Base-by-base conservation (phyloP, 192 early-diverging fungal genomes). In the Chytriomyces confervae region DNA sequence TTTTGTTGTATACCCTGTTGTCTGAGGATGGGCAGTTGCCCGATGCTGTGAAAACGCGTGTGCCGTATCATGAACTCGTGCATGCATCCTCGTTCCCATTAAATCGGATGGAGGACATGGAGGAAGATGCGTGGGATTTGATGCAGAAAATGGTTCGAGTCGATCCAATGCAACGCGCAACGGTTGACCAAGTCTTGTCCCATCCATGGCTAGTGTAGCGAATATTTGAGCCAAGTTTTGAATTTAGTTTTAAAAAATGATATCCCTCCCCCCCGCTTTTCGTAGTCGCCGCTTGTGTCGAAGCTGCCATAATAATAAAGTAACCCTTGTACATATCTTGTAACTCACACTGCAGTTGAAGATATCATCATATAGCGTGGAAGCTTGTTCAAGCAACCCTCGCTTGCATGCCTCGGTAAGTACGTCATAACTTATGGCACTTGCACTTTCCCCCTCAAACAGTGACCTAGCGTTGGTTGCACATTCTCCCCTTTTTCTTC, bases 1-100 rank as follows among this genome's bases (percentile, higher is more conserved):
- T 79, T 47, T 61, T 79, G n/a, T 44, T 79, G 23, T 79, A 48
- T 49, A 68, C 18, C 7, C 63, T 79, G n/a, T 8, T 79, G 57
- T 60, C 48, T 6, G 77, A 61, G 0, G 27, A 23, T 16, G 77
- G 77, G 1, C 53, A 57, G 53, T 3, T 57, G 11, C 53, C 53
- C 1, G 20, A 11, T 11, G 53, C 53, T 57, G 53, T 11, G 20
- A 57, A 57, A 57, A 11, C 53, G 3, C 53, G 13, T 18, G 13
- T 57, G 53, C 53, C 53, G 53, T 57, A 57, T 57, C 20, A 11
- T 2, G 11, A 20, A 1, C 53, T 57, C 3, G 0, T 57, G 13
- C 13, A 18, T 36, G 29, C 29, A 11, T n/a, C 23, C 27, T n/a
- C 8, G 16, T 69, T 36, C 5, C 46, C 67, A 46, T 49, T 69